A percentile compares a stretch with the other conserved stretches of the same genome.
These are phyloP conservation scores for Penicillium canariense DNA, from an alignment of 495 filamentous ascomycete genomes.

Conservation along the genomic window DNA sequence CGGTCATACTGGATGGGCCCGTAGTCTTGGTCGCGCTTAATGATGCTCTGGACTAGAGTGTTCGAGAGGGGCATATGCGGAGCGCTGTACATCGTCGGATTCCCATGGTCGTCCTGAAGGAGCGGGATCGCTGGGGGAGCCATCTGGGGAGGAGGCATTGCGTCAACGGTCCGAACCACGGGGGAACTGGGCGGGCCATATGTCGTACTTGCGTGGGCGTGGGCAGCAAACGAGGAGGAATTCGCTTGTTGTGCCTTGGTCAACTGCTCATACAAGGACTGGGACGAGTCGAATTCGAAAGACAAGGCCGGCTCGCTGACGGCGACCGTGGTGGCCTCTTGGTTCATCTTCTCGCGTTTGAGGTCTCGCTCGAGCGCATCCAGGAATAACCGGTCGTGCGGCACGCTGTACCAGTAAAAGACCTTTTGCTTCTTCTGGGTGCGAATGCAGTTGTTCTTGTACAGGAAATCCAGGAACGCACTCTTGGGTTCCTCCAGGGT, in stretches of 20 bases:
- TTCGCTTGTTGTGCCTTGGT: constrained; percentile 99
- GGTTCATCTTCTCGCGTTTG: constrained; percentile 98
- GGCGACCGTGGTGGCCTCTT: constrained; percentile 94
- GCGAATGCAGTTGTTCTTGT: constrained; percentile 99
- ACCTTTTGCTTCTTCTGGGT: constrained; percentile 99
- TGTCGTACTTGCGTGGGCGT: constrained; percentile 72
- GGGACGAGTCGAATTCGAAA: constrained; percentile 98
- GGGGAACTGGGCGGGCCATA: constrained; percentile 81
- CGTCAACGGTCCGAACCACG: constrained; percentile 85
- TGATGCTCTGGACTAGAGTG: constrained; percentile 61
- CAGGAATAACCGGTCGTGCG: constrained; percentile 94
- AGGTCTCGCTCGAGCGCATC: constrained; percentile 95
- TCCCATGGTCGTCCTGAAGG: constrained; percentile 74
- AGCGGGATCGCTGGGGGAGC: constrained; percentile 69
- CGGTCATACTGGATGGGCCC: constrained; percentile 80
- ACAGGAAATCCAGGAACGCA: constrained; percentile 95
- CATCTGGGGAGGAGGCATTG: constrained; percentile 77
- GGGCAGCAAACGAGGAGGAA: constrained; percentile 89
- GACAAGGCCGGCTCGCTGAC: constrained; percentile 95
- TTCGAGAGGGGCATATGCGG: constrained; percentile 57
- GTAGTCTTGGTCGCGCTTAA: constrained; percentile 83
- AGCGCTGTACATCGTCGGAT: constrained; percentile 67
- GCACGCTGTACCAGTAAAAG: constrained; percentile 99
- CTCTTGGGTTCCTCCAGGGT: constrained; percentile 98
- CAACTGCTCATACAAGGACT: constrained; percentile 98